A percentile compares a stretch with the other conserved stretches of the same genome.
Evolutionary conservation across 2,329 filamentous ascomycete species (phyloP).

Genomic region (Chalara sp.): DNA sequence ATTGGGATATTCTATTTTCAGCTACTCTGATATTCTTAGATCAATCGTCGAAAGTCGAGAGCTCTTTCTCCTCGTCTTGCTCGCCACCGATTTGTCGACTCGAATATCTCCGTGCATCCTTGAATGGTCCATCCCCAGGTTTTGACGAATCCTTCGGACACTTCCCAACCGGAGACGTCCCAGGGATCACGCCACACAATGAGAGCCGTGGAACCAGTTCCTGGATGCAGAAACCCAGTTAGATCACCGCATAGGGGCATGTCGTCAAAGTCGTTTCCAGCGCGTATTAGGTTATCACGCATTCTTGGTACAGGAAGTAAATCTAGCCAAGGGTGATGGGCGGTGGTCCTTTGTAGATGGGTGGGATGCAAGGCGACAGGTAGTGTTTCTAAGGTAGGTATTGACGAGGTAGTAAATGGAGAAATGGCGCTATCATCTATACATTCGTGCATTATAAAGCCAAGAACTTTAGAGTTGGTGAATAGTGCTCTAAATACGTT

Average conservation of each 20-base stretch:
- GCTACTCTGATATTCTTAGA: no score
- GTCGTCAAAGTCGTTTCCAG: constrained; percentile 27
- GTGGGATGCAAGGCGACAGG: constrained; percentile 28
- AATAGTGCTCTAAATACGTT: constrained; percentile 12
- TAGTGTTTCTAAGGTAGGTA: background rate
- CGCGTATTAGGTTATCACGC: constrained; percentile 32
- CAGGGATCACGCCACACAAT: constrained; percentile 25
- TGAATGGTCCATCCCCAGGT: constrained; percentile 37
- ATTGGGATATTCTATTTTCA: no score
- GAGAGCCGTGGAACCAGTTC: constrained; percentile 14
- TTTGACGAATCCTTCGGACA: constrained; percentile 33
- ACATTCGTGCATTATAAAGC: constrained; percentile 2
- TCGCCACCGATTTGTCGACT: constrained; percentile 30
- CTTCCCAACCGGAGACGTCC: constrained; percentile 39
- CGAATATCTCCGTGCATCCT: constrained; percentile 31
- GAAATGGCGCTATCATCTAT: constrained; percentile 3
- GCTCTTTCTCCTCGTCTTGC: constrained; percentile 37
- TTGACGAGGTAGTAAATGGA: background rate
- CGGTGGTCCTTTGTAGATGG: constrained; percentile 26
- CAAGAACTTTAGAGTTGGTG: constrained; percentile 4
- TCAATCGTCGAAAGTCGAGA: no score
- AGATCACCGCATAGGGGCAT: constrained; percentile 30
- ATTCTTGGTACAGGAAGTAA: constrained; percentile 30
- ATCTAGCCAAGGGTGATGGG: constrained; percentile 34
- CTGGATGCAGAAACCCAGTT: constrained; percentile 16